Evolutionary conservation across 116 monocot genomes (phyloP).

Genomic region (Cymodocea nodosa): DNA sequence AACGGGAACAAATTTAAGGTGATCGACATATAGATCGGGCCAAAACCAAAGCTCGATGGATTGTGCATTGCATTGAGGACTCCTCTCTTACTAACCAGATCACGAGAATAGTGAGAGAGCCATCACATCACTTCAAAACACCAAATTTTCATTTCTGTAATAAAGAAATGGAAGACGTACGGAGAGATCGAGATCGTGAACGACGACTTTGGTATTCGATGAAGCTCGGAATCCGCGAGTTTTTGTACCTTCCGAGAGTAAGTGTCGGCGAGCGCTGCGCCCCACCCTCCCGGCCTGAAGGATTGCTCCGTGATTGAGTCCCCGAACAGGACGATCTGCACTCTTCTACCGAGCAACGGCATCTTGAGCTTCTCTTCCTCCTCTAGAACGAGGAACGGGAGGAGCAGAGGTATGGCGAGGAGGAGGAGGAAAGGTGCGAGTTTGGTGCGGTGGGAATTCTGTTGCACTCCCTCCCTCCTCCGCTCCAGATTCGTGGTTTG

Average conservation of each 20-base stretch:
- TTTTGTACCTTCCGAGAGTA: conserved; percentile 71
- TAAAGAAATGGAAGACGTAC: too few species aligned
- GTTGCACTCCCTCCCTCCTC: too few species aligned
- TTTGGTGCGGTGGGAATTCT: too few species aligned
- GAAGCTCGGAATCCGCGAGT: not conserved
- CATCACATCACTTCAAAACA: too few species aligned
- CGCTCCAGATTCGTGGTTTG: too few species aligned
- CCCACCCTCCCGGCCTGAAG: conserved; percentile 73
- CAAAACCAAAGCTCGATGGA: too few species aligned
- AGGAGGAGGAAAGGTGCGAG: not conserved
- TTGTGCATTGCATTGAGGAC: too few species aligned
- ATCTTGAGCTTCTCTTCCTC: not conserved
- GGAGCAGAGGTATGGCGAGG: not conserved
- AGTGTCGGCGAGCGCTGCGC: conserved; percentile 68
- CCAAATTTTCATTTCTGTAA: too few species aligned
- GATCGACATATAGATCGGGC: too few species aligned
- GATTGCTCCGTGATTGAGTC: conserved; percentile 96
- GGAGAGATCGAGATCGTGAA: not conserved
- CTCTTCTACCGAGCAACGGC: conserved; percentile 17
- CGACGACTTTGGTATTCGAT: not conserved
- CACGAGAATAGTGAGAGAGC: too few species aligned
- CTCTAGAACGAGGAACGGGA: not conserved
- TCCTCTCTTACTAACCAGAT: too few species aligned
- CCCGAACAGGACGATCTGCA: conserved; percentile 67
- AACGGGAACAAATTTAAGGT: too few species aligned